phyloP scores from a whole-genome alignment of 805 yeast genomes.

The Yarrowia sp. region DNA sequence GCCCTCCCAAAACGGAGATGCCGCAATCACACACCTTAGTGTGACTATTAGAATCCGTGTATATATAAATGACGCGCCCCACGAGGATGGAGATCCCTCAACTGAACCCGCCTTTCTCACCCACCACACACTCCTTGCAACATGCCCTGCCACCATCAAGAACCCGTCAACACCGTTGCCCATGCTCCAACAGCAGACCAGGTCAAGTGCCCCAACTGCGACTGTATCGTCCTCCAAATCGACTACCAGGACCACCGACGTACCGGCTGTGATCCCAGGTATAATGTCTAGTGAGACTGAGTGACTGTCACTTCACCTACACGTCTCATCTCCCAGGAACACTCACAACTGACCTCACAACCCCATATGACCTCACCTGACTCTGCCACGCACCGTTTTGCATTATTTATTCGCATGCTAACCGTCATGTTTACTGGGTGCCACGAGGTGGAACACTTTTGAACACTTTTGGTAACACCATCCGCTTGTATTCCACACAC shows the following conservation, averaged over 20 bases:
- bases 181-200: constrained; percentile 32
- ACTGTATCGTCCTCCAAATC: constrained; percentile 32
- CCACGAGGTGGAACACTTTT: no score
- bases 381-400: background rate
- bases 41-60: constrained; percentile 4
- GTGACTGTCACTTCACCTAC: no score
- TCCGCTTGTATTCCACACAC: background rate
- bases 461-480: no score
- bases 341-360: no score
- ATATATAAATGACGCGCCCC: constrained; percentile 24
- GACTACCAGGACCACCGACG: constrained; percentile 36
- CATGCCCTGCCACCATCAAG: constrained; percentile 25
- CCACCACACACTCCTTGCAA: constrained; percentile 3
- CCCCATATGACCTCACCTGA: no score
- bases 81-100: background rate
- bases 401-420: constrained; percentile 27
- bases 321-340: no score
- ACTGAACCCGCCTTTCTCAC: background rate
- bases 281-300: constrained; percentile 5
- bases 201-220: constrained; percentile 37
- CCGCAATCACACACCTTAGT: constrained; percentile 25
- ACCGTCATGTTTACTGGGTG: constrained; percentile 9
- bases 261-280: constrained; percentile 31
- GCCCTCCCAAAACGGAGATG: constrained; percentile 36
- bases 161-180: constrained; percentile 17